Evolutionary conservation across 2,329 filamentous ascomycete species (phyloP).

Genomic region (Aspergillus ochraceus): DNA sequence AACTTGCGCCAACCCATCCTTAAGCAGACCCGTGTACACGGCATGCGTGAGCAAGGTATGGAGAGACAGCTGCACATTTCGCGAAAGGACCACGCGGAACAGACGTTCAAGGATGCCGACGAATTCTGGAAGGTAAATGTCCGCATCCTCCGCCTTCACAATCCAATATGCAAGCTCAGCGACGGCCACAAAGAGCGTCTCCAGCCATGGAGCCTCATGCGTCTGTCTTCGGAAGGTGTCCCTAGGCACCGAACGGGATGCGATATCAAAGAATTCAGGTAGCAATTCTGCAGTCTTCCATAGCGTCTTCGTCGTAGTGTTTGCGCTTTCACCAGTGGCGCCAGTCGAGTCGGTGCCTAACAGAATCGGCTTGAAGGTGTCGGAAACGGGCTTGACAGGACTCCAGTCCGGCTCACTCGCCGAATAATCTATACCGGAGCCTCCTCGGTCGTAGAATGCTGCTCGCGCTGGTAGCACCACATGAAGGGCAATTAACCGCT

Average conservation of each 20-base stretch:
- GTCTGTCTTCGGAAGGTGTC: constrained; percentile 44
- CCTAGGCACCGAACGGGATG: constrained; percentile 46
- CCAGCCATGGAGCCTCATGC: constrained; percentile 51
- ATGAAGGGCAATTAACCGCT: constrained; percentile 41
- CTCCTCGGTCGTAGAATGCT: constrained; percentile 36
- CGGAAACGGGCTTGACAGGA: constrained; percentile 35
- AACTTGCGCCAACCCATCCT: constrained; percentile 31
- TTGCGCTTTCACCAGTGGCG: constrained; percentile 1
- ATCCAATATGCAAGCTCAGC: constrained; percentile 41
- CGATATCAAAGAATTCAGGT: constrained; percentile 48
- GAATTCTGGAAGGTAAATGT: constrained; percentile 30
- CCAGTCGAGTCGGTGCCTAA: constrained; percentile 21
- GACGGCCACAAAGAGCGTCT: constrained; percentile 48
- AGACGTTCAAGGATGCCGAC: constrained; percentile 37
- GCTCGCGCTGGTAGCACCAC: constrained; percentile 42
- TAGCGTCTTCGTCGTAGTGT: constrained; percentile 14
- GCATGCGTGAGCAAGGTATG: constrained; percentile 43
- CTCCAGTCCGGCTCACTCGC: constrained; percentile 35
- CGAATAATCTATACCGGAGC: constrained; percentile 35
- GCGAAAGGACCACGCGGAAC: constrained; percentile 39
- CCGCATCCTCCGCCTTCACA: constrained; percentile 27
- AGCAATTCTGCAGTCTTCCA: constrained; percentile 36
- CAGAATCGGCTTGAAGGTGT: constrained; percentile 38
- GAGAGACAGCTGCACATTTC: constrained; percentile 41
- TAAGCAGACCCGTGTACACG: constrained; percentile 41